A percentile compares a stretch with the other conserved stretches of the same genome.
Evolutionary conservation across 805 yeast genomes (phyloP).

Genomic region (Cyberlindnera bimundalis): DNA sequence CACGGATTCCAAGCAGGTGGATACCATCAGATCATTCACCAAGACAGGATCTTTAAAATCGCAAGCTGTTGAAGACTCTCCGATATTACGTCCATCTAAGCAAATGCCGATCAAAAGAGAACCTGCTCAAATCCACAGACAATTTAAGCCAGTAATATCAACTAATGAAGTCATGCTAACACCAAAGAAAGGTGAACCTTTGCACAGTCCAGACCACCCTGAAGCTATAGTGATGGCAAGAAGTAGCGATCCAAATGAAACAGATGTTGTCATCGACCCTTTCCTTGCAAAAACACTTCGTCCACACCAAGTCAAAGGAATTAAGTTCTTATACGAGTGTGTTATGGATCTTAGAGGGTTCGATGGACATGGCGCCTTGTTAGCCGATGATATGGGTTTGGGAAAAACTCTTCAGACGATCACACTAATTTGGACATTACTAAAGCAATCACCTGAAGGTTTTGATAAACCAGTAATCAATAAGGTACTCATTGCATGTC

Average conservation of each 20-base stretch:
- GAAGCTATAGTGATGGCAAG: slow-evolving; percentile 43
- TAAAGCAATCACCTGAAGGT: slow-evolving; percentile 54
- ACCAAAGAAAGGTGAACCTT: slow-evolving; percentile 29
- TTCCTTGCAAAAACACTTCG: slow-evolving; percentile 51
- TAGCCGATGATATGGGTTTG: slow-evolving; percentile 98
- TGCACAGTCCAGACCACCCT: slow-evolving; percentile 36
- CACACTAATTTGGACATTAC: slow-evolving; percentile 75
- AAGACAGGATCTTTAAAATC: slow-evolving; percentile 6
- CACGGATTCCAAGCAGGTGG: slow-evolving; percentile 24
- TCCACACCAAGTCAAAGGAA: slow-evolving; percentile 86
- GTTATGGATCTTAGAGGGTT: slow-evolving; percentile 62
- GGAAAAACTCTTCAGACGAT: slow-evolving; percentile 90
- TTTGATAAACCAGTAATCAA: slow-evolving; percentile 37
- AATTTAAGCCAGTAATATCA: slow-evolving; percentile 24
- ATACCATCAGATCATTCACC: slow-evolving; percentile 16
- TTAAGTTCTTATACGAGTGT: slow-evolving; percentile 76
- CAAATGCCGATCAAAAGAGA: slow-evolving; percentile 10
- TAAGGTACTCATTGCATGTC: slow-evolving; percentile 80
- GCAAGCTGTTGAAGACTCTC: not conserved
- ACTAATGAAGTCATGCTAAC: slow-evolving; percentile 17
- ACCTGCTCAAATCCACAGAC: slow-evolving; percentile 21
- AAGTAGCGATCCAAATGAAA: slow-evolving; percentile 18
- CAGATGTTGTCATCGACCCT: slow-evolving; percentile 62
- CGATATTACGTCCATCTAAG: not conserved
- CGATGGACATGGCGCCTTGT: slow-evolving; percentile 63